Percentiles rank a stretch among this genome's conserved stretches.
phyloP scores from a whole-genome alignment of 1,139 yeast species.

The Diutina pseudorugosa region DNA sequence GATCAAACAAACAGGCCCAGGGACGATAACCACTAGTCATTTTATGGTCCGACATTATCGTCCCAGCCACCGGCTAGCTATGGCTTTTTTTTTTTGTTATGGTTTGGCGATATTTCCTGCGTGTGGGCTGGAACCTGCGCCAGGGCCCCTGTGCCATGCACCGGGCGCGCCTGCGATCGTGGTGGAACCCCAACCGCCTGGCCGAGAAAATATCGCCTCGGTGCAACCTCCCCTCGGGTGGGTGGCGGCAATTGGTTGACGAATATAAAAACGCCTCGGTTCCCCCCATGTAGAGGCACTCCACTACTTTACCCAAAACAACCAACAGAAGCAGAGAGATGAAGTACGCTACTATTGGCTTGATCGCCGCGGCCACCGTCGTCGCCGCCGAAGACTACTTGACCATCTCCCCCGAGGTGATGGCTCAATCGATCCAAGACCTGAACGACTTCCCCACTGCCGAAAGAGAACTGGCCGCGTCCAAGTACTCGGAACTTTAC shows the following conservation, averaged over 20 bases:
- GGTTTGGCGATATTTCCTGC: not conserved
- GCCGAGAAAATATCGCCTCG: not conserved
- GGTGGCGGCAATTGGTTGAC: not conserved
- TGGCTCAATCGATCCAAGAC: not conserved
- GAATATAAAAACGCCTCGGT: not conserved
- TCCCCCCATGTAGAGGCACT: not conserved
- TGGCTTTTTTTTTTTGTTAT: not conserved
- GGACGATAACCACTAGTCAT: not conserved
- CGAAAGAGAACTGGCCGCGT: not conserved
- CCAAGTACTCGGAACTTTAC: not conserved
- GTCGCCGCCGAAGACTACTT: not conserved
- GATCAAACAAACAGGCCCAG: too few species aligned
- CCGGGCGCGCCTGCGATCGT: not conserved
- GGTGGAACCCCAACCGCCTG: not conserved
- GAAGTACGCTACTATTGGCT: not conserved
- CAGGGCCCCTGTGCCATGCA: not conserved
- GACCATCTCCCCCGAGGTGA: conserved; percentile 2
- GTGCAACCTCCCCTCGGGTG: not conserved
- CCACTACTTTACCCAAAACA: not conserved
- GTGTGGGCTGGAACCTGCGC: not conserved
- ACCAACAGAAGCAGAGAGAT: not conserved
- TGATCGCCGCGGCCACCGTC: not conserved
- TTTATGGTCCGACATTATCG: not conserved
- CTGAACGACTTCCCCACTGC: conserved; percentile 1
- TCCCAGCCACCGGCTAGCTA: not conserved